Evolutionary conservation across 2,329 filamentous ascomycete genomes (phyloP), one percentile per base, ranked within the genome.

Genomic region (Biscogniauxia sp.): DNA sequence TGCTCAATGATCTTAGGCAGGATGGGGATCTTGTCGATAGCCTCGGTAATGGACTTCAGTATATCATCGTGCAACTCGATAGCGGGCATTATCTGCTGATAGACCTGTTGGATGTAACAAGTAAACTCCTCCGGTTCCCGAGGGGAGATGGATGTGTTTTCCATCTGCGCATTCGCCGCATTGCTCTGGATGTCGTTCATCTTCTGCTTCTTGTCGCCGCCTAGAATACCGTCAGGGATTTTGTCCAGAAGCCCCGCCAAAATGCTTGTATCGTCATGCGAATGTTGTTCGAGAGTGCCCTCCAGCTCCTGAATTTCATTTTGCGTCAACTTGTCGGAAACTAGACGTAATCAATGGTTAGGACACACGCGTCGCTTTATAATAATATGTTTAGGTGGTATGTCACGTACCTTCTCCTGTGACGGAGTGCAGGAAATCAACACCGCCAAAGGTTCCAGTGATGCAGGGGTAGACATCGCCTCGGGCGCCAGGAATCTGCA

Each of bases 371-470:
- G 11, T 23, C 19, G 3, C 11, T 37, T 49, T 15, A 17, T 8
- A 20, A 20, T n/a, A 37, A 23, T n/a, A 15, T 19, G 15, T 3
- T 53, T 45, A 55, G 26, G 50, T 41, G 6, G 20, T 15, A 19
- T 49, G 5, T 45, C n/a, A 58, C 61, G 19, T 65, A 84, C 82
- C 79, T 78, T 88, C 86, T 61, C 86, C 85, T 53, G 85, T 91
- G 28, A 96, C 93, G 0, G 91, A 95, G 78, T 96, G 92, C 62
- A 97, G 80, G 78, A 97, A 97, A 72, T 97, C 94, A 15, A 97
- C 93, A 64, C 93, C 93, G 63, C 93, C 93, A 75, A 97, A 97
- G 6, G 93, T 97, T 61, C 94, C 93, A 1, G 93, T 97, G 52
- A 96, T 84, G 63, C 94, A 79, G 6, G 93, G 93, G 69, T 90